Base-by-base conservation (phyloP, 148 eudicot genomes). In the Talinum fruticosum region DNA sequence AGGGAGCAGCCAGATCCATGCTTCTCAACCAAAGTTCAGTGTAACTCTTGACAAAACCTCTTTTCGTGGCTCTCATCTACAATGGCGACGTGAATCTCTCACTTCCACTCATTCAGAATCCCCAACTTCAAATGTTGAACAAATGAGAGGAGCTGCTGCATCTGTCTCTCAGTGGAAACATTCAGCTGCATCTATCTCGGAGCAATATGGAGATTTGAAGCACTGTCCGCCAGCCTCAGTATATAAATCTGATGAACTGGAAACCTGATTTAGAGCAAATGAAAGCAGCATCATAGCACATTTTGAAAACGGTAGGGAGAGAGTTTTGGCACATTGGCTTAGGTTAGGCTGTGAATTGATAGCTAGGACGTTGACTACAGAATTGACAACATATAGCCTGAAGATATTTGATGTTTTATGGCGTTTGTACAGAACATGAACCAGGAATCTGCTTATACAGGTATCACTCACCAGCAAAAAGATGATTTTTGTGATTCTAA, bases 21-120 rank as follows among this genome's bases (percentile, higher is more conserved):
- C 66, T 49, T 45, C 73, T 54, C 76, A 41, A 34, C 41, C 33
- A 3, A 74, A 57, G 34, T 74, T 41, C 30, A 59, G 71, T 54
- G 13, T 28, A 59, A 53, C 28, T 49, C 54, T n/a, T 14, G 57
- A 36, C 44, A 76, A 49, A 67, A 66, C 66, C 33, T 49, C 76
- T 49, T 59, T 51, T 70, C 73, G 72, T 33, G 64, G 54, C 66
- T 54, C 77, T 62, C 82, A 74, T 69, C 75, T 51, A 28, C 65
- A 51, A 35, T 73, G 64, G 65, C 76, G 28, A 19, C 66, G 49
- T 29, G 67, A 70, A 28, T 36, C 73, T 77, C 53, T 69, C 28
- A 8, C 37, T 54, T 69, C 37, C 26, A 29, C 45, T 69, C 54
- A 62, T 13, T 29, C 79, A 54, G 49, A 53, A 47, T 7, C 61